Percentiles rank a stretch among this genome's conserved stretches.
Evolutionary conservation across 176 grass and related monocot genomes (phyloP).

Genomic region (Tillandsia leiboldiana): DNA sequence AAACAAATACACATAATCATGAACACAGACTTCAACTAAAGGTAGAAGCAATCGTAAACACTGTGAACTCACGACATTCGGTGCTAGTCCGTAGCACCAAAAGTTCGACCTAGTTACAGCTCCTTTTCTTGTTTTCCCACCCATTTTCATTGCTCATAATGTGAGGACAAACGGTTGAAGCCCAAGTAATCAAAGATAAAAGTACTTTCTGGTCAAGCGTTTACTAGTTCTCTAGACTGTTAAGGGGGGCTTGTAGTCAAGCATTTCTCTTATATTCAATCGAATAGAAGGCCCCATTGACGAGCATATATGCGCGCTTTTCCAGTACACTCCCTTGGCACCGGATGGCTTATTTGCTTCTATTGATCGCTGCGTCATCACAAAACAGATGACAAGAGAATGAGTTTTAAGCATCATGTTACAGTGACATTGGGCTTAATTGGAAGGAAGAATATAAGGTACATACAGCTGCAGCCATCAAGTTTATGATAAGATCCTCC

Average conservation of each 20-base stretch:
- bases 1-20: not conserved
- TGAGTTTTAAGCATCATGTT: not conserved
- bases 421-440: not conserved
- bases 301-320: slow-evolving; percentile 69
- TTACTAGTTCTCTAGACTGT: not conserved
- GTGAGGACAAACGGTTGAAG: no score
- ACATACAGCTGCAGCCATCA: slow-evolving; percentile 88
- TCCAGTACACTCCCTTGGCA: slow-evolving; percentile 98
- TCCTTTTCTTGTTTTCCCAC: no score
- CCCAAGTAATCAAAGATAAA: no score
- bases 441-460: slow-evolving; percentile 1
- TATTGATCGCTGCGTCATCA: slow-evolving; percentile 54
- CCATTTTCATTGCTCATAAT: no score
- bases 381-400: slow-evolving; percentile 5
- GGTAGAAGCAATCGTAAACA: not conserved
- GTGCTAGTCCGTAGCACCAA: no score
- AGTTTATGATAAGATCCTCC: slow-evolving; percentile 83
- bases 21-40: not conserved
- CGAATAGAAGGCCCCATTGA: slow-evolving; percentile 94
- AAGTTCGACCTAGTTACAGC: no score
- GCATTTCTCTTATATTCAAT: slow-evolving; percentile 88
- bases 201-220: no score
- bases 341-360: slow-evolving; percentile 92
- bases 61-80: no score
- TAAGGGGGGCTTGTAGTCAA: slow-evolving; percentile 34